Base-by-base conservation (phyloP, 345 rosid species). In the Salix viminalis region DNA sequence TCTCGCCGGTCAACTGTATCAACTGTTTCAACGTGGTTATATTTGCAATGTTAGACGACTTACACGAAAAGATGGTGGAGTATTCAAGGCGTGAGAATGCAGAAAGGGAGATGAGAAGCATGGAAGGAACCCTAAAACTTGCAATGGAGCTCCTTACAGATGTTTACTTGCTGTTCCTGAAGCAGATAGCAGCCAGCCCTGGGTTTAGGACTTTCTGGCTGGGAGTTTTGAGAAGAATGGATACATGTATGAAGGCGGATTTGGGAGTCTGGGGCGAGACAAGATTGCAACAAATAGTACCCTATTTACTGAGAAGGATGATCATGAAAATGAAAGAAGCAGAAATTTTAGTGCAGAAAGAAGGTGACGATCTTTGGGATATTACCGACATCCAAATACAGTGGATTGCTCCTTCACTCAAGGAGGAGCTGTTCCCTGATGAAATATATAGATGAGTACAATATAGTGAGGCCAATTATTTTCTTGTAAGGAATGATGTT, bases 391-490 rank as follows among this genome's bases (percentile, higher is more conserved):
- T 93, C 75, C 99, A 96, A 80, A 96, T 93, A 66, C 99, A 96
- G 60, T 92, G 99, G 98, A 93, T 92, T 78, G 92, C 98, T 75
- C 98, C 97, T 56, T 70, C 90, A 2, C 89, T 96, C n/a, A 93
- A 94, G 72, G 92, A 92, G 23, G 97, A 90, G 70, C 74, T 90
- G 66, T 91, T 93, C 84, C 97, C 97, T 36, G 97, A 89, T 2
- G 58, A 81, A 36, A 6, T 68, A 6, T 76, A 6, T 76, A 74
- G 65, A 54, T 23, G 64, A 2, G 26, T 11, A 11, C 46, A 42
- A 42, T 42, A 11, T 12, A 42, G 46, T 42, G 46, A 42, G 46
- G 14, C 46, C 46, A 42, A 10, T 42, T 42, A 42, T 42, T 46
- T 46, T 46, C 52, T 4, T 46, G 52, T 30, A 30, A 30, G 32